Percentiles rank a stretch among this genome's conserved stretches.
phyloP scores from a whole-genome alignment of 1,284 basidiomycete species.

The Naganishia liquefaciens region DNA sequence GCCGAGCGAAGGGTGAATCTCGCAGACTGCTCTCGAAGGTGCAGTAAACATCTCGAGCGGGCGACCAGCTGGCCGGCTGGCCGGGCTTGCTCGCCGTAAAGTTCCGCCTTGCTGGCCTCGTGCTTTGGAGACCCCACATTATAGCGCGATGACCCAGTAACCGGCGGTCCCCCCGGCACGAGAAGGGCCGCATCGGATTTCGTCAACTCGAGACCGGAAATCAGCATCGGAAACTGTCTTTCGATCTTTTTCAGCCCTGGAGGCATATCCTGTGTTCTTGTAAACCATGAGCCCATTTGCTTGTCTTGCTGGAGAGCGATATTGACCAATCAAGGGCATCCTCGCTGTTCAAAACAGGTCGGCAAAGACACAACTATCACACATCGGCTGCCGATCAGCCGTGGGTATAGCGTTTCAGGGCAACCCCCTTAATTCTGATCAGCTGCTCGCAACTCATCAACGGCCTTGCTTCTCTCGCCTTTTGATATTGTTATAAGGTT shows the following conservation, averaged over 20 bases:
- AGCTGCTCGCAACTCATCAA: neutral
- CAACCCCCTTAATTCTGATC: neutral
- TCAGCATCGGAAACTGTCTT: conserved; percentile 11
- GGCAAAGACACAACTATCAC: neutral
- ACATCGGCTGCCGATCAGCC: conserved; percentile 10
- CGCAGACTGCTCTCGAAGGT: too few relatives aligned
- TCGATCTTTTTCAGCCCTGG: conserved; percentile 1
- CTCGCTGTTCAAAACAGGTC: neutral
- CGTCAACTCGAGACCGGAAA: neutral
- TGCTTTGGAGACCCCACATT: conserved; percentile 15
- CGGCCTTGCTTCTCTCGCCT: conserved; percentile 10
- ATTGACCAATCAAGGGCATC: conserved; percentile 3
- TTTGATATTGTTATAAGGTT: conserved; percentile 4
- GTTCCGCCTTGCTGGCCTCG: neutral
- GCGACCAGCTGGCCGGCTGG: too few relatives aligned
- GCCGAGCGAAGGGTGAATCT: too few relatives aligned
- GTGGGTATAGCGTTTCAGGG: neutral
- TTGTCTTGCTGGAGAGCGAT: conserved; percentile 8
- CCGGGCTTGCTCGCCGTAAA: conserved; percentile 3
- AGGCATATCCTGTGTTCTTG: neutral
- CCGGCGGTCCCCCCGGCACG: conserved; percentile 10
- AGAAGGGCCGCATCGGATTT: conserved; percentile 23
- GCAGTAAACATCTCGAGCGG: too few relatives aligned
- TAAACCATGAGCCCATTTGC: neutral
- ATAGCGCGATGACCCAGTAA: neutral